A percentile compares a stretch with the other conserved stretches of the same genome.
Conservation (phyloP, 2,329 filamentous ascomycete species). For the Exutisphaerella laricina region DNA sequence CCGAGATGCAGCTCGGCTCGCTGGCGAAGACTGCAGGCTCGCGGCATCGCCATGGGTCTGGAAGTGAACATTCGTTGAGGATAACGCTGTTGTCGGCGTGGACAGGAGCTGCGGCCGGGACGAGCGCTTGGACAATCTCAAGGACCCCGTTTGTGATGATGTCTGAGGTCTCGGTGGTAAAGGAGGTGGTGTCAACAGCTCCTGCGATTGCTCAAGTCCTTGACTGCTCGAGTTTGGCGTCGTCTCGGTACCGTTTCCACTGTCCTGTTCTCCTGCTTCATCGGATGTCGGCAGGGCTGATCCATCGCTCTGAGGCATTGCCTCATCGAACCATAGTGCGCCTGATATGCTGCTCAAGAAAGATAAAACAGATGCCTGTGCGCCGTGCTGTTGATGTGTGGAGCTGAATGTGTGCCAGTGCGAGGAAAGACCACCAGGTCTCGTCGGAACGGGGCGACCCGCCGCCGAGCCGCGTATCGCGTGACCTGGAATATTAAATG, state of each 20-base stretch:
- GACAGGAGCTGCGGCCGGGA: slow-evolving; percentile 46
- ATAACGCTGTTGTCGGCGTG: slow-evolving; percentile 77
- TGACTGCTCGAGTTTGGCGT: too few relatives aligned
- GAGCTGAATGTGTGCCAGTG: too few relatives aligned
- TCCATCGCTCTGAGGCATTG: slow-evolving; percentile 18
- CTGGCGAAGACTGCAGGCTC: slow-evolving; percentile 24
- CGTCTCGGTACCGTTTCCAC: neutral
- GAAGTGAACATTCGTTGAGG: slow-evolving; percentile 72
- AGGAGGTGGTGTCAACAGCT: slow-evolving; percentile 34
- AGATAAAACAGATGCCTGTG: too few relatives aligned
- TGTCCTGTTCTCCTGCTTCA: neutral
- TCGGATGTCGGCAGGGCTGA: slow-evolving; percentile 6
- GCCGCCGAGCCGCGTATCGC: too few relatives aligned
- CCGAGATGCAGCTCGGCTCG: slow-evolving; percentile 34
- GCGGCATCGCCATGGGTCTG: slow-evolving; percentile 60
- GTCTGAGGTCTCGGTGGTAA: slow-evolving; percentile 31
- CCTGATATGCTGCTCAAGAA: too few relatives aligned
- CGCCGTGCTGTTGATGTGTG: neutral
- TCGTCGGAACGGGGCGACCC: too few relatives aligned
- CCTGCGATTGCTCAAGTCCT: slow-evolving; percentile 25
- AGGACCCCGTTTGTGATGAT: slow-evolving; percentile 19
- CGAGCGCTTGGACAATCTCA: slow-evolving; percentile 33
- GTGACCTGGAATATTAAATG: too few relatives aligned
- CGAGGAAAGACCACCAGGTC: too few relatives aligned
- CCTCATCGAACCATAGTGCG: slow-evolving; percentile 13